Conservation (phyloP, 2,329 filamentous ascomycete genomes). For the Septoria linicola region DNA sequence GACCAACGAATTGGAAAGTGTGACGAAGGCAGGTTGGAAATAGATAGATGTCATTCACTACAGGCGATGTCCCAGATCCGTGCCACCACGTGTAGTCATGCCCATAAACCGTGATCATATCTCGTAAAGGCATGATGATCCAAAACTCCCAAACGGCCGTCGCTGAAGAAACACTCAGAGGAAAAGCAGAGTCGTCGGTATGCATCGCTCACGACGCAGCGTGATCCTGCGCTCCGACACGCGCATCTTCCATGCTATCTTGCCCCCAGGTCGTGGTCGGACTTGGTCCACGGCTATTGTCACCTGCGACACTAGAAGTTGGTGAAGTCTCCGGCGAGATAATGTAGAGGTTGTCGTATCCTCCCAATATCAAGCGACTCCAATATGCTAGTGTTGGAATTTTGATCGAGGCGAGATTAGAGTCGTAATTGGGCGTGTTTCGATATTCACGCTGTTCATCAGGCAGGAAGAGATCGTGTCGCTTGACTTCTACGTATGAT, state of each 20-base stretch:
- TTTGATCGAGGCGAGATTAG: slow-evolving; percentile 49
- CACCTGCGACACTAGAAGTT: slow-evolving; percentile 32
- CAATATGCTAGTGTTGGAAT: slow-evolving; percentile 47
- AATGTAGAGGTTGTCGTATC: slow-evolving; percentile 51
- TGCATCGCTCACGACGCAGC: too few species aligned
- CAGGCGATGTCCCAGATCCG: too few species aligned
- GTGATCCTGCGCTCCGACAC: slow-evolving; percentile 9
- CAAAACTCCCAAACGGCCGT: too few species aligned
- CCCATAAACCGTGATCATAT: too few species aligned
- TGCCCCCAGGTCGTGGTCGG: slow-evolving; percentile 34
- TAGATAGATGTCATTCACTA: too few species aligned
- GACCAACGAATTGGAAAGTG: too few species aligned
- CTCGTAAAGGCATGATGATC: too few species aligned
- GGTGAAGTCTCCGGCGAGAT: slow-evolving; percentile 46
- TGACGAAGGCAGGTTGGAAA: too few species aligned
- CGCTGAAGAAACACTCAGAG: too few species aligned
- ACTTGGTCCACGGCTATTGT: slow-evolving; percentile 34
- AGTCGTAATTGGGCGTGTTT: slow-evolving; percentile 45
- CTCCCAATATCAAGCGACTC: slow-evolving; percentile 48
- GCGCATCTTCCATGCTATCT: slow-evolving; percentile 19
- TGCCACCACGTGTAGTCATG: too few species aligned
- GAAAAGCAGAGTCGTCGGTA: too few species aligned
- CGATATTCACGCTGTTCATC: slow-evolving; percentile 40
- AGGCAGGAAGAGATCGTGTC: slow-evolving; percentile 47
- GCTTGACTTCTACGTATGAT: slow-evolving; percentile 48